Conservation (phyloP, 164 flowering plant species). For the Brasenia schreberi region DNA sequence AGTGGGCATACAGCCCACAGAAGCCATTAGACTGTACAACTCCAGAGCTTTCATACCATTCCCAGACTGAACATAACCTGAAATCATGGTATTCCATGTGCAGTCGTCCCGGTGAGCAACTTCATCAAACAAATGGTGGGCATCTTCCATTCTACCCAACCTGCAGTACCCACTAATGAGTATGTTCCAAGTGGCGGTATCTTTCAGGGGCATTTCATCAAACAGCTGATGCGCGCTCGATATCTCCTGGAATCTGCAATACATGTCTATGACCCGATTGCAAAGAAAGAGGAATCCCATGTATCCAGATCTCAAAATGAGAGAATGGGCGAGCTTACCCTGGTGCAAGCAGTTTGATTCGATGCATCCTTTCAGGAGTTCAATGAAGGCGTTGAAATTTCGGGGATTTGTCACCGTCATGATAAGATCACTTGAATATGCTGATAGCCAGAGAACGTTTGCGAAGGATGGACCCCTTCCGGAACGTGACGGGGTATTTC, state of each 20-base stretch:
- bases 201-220: conserved; percentile 10
- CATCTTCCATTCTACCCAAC: not conserved
- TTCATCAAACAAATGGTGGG: not conserved
- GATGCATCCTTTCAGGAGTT: not conserved
- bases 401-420: not conserved
- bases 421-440: too few relatives aligned
- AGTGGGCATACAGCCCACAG: conserved; percentile 1
- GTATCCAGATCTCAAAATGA: conserved; percentile 7
- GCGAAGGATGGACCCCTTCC: too few relatives aligned
- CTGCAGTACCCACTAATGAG: conserved; percentile 1
- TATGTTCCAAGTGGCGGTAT: not conserved
- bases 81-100: conserved; percentile 13
- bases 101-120: conserved; percentile 2
- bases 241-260: conserved; percentile 13
- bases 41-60: conserved; percentile 1
- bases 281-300: conserved; percentile 15
- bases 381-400: not conserved
- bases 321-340: conserved; percentile 8
- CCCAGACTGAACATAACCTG: conserved; percentile 6
- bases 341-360: not conserved
- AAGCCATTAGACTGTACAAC: conserved; percentile 3
- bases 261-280: conserved; percentile 16
- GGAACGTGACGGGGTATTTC: too few relatives aligned
- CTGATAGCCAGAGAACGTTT: too few relatives aligned
- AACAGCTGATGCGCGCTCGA: conserved; percentile 12